Evolutionary conservation across 148 eudicot genomes (phyloP).

Genomic region (Linanthus parryae): DNA sequence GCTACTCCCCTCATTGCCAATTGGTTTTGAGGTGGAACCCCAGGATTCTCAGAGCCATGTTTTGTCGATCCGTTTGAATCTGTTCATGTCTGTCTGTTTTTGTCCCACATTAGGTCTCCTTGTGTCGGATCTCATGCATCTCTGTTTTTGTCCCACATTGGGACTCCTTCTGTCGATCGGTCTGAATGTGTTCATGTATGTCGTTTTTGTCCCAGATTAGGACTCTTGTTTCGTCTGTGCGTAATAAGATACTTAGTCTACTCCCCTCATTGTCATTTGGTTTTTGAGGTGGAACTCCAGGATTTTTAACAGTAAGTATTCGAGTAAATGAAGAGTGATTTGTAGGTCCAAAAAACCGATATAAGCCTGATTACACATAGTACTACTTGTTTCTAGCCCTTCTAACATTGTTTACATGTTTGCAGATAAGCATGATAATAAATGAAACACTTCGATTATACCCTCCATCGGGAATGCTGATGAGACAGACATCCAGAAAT

Average conservation of each 20-base stretch:
- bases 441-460: constrained; percentile 67
- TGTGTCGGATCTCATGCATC: neutral
- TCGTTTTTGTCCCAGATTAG: neutral
- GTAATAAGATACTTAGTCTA: neutral
- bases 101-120: neutral
- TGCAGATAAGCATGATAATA: constrained; percentile 57
- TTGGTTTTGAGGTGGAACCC: neutral
- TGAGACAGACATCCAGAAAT: constrained; percentile 33
- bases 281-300: too few species aligned
- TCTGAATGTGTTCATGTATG: neutral
- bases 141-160: neutral
- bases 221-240: neutral
- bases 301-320: too few species aligned
- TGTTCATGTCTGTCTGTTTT: neutral
- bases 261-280: too few species aligned
- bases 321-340: neutral
- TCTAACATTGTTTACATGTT: neutral
- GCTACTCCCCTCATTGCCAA: too few species aligned
- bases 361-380: neutral
- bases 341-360: neutral
- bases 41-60: neutral
- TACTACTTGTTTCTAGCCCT: neutral
- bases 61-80: too few species aligned
- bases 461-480: constrained; percentile 58
- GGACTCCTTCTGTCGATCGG: neutral